phyloP scores from a whole-genome alignment of 305 asterid species.

The Euphrasia arctica region DNA sequence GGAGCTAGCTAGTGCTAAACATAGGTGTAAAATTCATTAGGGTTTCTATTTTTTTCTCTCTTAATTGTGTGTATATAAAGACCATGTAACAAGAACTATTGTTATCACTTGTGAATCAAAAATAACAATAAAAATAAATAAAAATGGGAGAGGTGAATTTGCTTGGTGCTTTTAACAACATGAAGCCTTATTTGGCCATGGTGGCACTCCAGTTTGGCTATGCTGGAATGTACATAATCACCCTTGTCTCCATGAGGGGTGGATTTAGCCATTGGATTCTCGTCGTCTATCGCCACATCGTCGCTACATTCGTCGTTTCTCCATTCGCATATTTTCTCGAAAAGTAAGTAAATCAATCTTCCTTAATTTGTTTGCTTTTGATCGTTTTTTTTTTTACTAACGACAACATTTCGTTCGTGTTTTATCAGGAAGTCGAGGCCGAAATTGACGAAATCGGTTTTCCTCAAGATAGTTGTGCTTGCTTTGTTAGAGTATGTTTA shows the following conservation, averaged over 20 bases:
- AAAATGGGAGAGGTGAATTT: conserved; percentile 31
- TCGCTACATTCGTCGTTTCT: conserved; percentile 54
- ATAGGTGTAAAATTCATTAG: conserved; percentile 23
- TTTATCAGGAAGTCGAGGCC: conserved; percentile 78
- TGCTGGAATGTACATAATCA: conserved; percentile 86
- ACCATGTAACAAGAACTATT: conserved; percentile 21
- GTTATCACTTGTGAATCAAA: neutral
- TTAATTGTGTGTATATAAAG: conserved; percentile 46
- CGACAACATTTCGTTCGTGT: neutral
- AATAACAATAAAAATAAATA: neutral
- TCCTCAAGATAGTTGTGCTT: conserved; percentile 58
- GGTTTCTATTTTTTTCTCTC: neutral
- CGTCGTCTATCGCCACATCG: conserved; percentile 75
- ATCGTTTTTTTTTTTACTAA: neutral
- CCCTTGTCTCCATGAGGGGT: conserved; percentile 51
- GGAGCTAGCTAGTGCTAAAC: conserved; percentile 35
- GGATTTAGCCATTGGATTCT: conserved; percentile 90
- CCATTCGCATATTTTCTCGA: conserved; percentile 79
- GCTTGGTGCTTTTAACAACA: conserved; percentile 30
- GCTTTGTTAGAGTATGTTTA: conserved; percentile 68
- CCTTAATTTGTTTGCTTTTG: neutral
- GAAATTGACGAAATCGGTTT: conserved; percentile 52
- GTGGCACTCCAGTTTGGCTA: conserved; percentile 83
- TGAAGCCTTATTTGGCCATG: conserved; percentile 79
- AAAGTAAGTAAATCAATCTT: conserved; percentile 33